Evolutionary conservation across 2,329 filamentous ascomycete species (phyloP), one percentile per base, ranked within the genome.

Genomic region (Fusarium drepaniforme): DNA sequence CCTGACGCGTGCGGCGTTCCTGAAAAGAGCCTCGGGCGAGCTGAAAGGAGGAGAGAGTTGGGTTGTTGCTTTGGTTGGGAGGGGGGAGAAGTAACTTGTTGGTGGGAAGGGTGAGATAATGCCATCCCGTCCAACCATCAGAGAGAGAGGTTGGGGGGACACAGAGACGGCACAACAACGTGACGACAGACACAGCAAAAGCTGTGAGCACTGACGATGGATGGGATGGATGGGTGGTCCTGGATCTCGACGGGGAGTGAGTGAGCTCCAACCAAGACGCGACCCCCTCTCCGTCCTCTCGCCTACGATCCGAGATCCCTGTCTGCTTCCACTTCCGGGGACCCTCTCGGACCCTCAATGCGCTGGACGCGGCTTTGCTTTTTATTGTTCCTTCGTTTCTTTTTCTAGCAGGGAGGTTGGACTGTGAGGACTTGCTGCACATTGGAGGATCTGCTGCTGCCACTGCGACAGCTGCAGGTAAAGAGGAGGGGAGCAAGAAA

Each of bases 101-200:
- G 30, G 37, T 16, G 30, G 37, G 46, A 38, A 23, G 30, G n/a
- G n/a, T 16, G 18, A 28, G 23, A 33, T n/a, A 51, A 30, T 44
- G 66, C 35, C 59, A 42, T 30, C 38, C 42, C 53, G 61, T 51
- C 44, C 53, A 57, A 68, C 56, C 58, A 53, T 16, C 37, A 42
- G 21, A 15, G 40, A 35, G 33, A 35, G 33, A 35, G 25, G 67
- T 64, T 64, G 65, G 65, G 65, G 61, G 25, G 13, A 18, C 25
- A 62, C 23, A 23, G 13, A 40, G 51, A 60, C 51, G 46, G 40
- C 57, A 28, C 28, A 37, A 28, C 35, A 30, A 37, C 33, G 68
- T 71, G 71, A 74, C 71, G 64, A 71, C 60, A 71, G 53, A 42
- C 37, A 35, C 33, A 59, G n/a, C 56, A 53, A 15, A 35, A 35